Evolutionary conservation across 805 yeast genomes (phyloP), one percentile per base, ranked within the genome.

Genomic region (Nakazawaea wyomingensis): DNA sequence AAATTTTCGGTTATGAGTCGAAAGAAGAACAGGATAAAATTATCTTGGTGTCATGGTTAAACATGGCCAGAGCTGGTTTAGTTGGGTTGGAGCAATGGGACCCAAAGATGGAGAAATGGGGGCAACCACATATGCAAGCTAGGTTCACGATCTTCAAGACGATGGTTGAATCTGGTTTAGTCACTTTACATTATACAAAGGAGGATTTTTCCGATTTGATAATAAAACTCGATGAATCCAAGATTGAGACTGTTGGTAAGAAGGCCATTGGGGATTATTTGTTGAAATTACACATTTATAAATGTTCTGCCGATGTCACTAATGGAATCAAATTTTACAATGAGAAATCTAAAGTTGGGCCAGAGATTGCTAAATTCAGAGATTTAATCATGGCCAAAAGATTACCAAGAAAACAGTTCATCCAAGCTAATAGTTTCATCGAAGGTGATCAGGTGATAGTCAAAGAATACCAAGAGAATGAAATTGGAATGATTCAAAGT

Each of bases 91-190:
- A 88, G 61, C 85, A 74, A 59, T 88, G 95, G 88, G 95, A 88
- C 61, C 96, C 96, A 31, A 63, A 64, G 35, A 73, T 86, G 22
- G 66, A 69, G 46, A 87, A 86, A 64, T 88, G 96, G 96, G 96
- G 96, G 24, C 96, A 88, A 66, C 81, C 96, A 11, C 96, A 88
- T 60, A 86, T 87, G 88, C 95, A 87, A 66, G 96, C 96, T 3
- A 72, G 96, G 61, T 88, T 74, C 64, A 86, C 93, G 26, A 87
- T 88, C 52, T 71, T 85, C 72, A 85, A 85, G 65, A 74, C 82
- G 11, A 80, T 85, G 57, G 64, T 84, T 54, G 71, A 78, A 42
- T 82, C 88, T 1, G 74, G 66, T 14, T 81, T 87, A 31, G 80
- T 80, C 21, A 65, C 67, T 38, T 63, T 88, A 39, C 71, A 69